Base-by-base conservation (phyloP, 345 rosid species). In the Raphanus raphanistrum region DNA sequence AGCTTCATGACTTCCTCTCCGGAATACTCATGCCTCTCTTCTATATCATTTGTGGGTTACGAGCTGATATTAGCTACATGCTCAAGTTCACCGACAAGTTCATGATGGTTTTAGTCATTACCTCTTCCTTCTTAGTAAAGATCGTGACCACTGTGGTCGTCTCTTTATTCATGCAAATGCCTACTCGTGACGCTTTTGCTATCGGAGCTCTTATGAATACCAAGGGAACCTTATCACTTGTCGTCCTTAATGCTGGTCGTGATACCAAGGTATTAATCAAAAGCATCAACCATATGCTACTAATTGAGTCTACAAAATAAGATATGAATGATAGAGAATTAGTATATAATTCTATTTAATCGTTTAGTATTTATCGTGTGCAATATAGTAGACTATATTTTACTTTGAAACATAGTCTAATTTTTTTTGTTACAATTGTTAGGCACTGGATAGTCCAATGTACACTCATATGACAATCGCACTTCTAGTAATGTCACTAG, bases 131-230 rank as follows among this genome's bases (percentile, higher is more conserved):
- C 41, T 31, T 65, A 0, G 82, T 87, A 10, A 91, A 91, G 82
- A 63, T 91, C 31, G 48, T 71, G 13, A 83, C 85, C 71, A 80
- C 87, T 8, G 68, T 86, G 29, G 6, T 78, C 11, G 83, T 85
- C 61, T 82, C 87, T 33, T 11, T 76, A 7, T 68, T 73, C 36
- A 72, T 64, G 82, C 43, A 71, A 6, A 71, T 83, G 79, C 75
- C 84, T 29, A 27, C 72, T 12, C 73, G 65, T 61, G 90, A 89
- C 15, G 82, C 83, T 4, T 2, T 85, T 8, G 80, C 86, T 43
- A 81, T 89, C 1, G 94, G 90, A 1, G 72, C 85, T 11, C 87
- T 91, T 66, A 86, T 89, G 92, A 91, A 89, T 79, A 85, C 90
- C 38, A 89, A 89, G 75, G 97, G 97, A n/a, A 79, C 88, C 28